Evolutionary conservation across 2,329 filamentous ascomycete genomes (phyloP), one percentile per base, ranked within the genome.

Genomic region (Aureobasidium zeae): DNA sequence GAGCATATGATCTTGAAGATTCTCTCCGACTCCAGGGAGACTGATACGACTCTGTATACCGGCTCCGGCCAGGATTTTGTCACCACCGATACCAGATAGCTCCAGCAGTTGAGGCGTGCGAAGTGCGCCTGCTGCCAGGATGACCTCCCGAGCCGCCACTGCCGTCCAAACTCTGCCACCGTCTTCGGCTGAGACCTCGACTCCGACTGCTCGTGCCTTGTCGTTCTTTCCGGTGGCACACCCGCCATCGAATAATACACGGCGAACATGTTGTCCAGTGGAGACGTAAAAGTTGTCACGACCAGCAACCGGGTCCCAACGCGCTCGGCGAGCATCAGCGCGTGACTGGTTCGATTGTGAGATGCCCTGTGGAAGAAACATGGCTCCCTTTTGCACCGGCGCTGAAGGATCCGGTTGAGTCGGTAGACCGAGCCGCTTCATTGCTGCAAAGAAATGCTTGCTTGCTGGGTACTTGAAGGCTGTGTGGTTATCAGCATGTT

Each of bases 21-120:
- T 51, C 17, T 49, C 37, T 2, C 49, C 49, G 1, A 51, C 49
- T 10, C 45, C 44, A 5, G 45, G 45, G 4, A 48, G 21, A 10
- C 44, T 45, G 16, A 49, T 32, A 5, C 44, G 28, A n/a, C 28
- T 42, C 16, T 32, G 55, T 21, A 75, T 73, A 7, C 63, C 55
- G 29, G 69, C 62, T 10, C 57, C 51, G 3, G 60, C 44, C 1
- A 76, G 61, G 22, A 69, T 62, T 0, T 57, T 54, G 1, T 56
- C 56, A 20, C 30, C 57, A 0, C 65, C 64, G 24, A 66, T 57
- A 4, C 63, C 64, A 5, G 60, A 64, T 22, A 65, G 48, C 56
- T 63, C 60, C 10, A 66, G 52, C 0, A 66, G 52, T 32, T 66
- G 62, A n/a, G 63, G 63, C 3, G 55, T 50, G 6, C 55, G 47